phyloP scores from a whole-genome alignment of 352 stramenopile species.

The Pythium sukuiense region DNA sequence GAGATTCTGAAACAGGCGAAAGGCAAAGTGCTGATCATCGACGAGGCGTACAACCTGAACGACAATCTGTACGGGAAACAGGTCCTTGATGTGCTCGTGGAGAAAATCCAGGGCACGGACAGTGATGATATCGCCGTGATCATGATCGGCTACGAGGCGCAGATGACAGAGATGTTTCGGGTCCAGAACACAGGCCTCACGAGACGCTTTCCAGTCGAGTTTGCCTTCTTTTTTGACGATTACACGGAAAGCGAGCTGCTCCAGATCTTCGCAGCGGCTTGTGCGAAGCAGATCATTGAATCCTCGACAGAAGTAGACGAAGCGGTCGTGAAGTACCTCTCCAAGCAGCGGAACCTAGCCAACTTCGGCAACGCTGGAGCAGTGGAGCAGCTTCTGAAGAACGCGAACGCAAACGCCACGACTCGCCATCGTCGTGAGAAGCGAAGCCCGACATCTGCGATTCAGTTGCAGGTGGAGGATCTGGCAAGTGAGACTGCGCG shows the following conservation, averaged over 20 bases:
- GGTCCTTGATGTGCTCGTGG: conserved; percentile 87
- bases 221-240: conserved; percentile 92
- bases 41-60: conserved; percentile 93
- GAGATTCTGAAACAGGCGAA: conserved; percentile 80
- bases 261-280: conserved; percentile 63
- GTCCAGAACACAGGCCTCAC: conserved; percentile 86
- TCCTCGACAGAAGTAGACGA: conserved; percentile 55
- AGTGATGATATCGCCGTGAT: conserved; percentile 91
- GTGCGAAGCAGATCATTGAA: conserved; percentile 42
- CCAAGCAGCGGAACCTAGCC: conserved; percentile 59
- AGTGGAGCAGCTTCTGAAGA: conserved; percentile 82
- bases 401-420: conserved; percentile 61
- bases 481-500: conserved; percentile 44
- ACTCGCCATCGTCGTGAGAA: conserved; percentile 29
- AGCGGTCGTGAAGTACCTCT: conserved; percentile 50
- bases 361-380: conserved; percentile 93
- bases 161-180: conserved; percentile 91
- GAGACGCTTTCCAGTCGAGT: conserved; percentile 83
- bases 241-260: conserved; percentile 85
- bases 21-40: conserved; percentile 92
- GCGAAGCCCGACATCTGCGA: conserved; percentile 34
- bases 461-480: conserved; percentile 49
- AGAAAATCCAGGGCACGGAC: conserved; percentile 88
- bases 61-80: conserved; percentile 65
- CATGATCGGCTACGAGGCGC: conserved; percentile 86